Conservation (phyloP, 2,329 filamentous ascomycete species). For the Fusarium scirpi region DNA sequence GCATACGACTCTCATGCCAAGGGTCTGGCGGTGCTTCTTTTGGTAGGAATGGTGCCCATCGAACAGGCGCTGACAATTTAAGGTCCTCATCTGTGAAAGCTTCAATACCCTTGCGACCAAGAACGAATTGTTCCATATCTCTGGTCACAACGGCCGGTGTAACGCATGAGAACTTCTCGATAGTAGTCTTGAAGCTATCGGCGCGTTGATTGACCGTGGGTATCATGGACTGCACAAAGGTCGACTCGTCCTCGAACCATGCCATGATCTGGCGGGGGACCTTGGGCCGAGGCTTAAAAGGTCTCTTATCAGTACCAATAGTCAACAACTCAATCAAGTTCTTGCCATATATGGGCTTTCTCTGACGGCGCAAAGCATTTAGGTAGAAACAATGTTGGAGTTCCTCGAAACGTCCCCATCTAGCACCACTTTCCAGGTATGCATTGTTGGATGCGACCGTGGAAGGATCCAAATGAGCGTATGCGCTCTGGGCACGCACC, state of each 20-base stretch:
- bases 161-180: slow-evolving; percentile 91
- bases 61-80: slow-evolving; percentile 67
- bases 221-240: slow-evolving; percentile 74
- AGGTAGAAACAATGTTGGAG: slow-evolving; percentile 84
- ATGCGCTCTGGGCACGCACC: slow-evolving; percentile 66
- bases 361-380: slow-evolving; percentile 83
- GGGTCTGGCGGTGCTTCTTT: slow-evolving; percentile 75
- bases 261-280: slow-evolving; percentile 73
- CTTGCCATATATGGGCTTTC: slow-evolving; percentile 83
- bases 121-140: slow-evolving; percentile 76
- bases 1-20: slow-evolving; percentile 93
- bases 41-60: slow-evolving; percentile 67
- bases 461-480: slow-evolving; percentile 70
- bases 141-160: slow-evolving; percentile 89
- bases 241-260: slow-evolving; percentile 81
- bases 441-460: slow-evolving; percentile 76
- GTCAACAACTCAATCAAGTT: slow-evolving; percentile 81
- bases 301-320: slow-evolving; percentile 69
- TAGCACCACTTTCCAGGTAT: slow-evolving; percentile 77
- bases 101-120: slow-evolving; percentile 70
- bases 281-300: slow-evolving; percentile 69
- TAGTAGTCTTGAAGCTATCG: slow-evolving; percentile 75
- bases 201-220: slow-evolving; percentile 80
- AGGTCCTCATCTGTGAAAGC: slow-evolving; percentile 69
- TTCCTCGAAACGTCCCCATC: slow-evolving; percentile 79